These are phyloP conservation scores for Coemansia sp. DNA, from an alignment of 192 early-diverging fungal species.

Conservation along the genomic window DNA sequence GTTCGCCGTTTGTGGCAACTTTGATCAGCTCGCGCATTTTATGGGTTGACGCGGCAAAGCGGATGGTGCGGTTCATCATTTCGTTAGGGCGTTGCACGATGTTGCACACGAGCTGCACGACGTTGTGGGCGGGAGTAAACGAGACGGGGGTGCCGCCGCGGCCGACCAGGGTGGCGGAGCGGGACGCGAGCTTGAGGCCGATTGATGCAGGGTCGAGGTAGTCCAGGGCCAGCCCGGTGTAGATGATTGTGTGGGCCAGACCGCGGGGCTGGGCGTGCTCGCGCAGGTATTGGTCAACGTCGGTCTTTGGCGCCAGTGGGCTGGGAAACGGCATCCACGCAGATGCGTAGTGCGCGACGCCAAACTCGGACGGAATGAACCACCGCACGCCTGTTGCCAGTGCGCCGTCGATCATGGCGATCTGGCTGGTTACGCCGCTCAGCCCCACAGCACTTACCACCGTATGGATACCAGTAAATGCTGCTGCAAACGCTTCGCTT, in stretches of 20 bases:
- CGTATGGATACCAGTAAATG: constrained; percentile 29
- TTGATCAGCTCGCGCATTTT: constrained; percentile 48
- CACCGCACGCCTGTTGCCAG: constrained; percentile 38
- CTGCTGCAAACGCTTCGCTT: constrained; percentile 11
- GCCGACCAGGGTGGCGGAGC: constrained; percentile 42
- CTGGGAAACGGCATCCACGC: constrained; percentile 38
- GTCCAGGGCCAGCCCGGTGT: constrained; percentile 50
- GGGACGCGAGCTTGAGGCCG: constrained; percentile 21
- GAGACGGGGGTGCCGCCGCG: constrained; percentile 37
- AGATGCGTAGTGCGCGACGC: constrained; percentile 32
- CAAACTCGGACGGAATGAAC: constrained; percentile 53
- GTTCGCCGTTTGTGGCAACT: constrained; percentile 30
- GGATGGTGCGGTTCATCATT: constrained; percentile 37
- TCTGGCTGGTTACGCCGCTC: constrained; percentile 20
- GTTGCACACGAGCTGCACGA: constrained; percentile 15
- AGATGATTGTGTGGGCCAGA: constrained; percentile 36
- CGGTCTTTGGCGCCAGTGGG: constrained; percentile 33
- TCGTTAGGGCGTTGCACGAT: constrained; percentile 34
- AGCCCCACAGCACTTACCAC: constrained; percentile 40
- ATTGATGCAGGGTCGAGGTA: constrained; percentile 38
- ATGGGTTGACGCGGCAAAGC: constrained; percentile 33
- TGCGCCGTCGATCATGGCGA: constrained; percentile 44
- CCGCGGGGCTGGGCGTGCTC: constrained; percentile 11
- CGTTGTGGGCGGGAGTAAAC: constrained; percentile 29
- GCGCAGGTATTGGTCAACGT: constrained; percentile 24